Conservation (phyloP, 495 filamentous ascomycete genomes). For the Annulohypoxylon bovei region DNA sequence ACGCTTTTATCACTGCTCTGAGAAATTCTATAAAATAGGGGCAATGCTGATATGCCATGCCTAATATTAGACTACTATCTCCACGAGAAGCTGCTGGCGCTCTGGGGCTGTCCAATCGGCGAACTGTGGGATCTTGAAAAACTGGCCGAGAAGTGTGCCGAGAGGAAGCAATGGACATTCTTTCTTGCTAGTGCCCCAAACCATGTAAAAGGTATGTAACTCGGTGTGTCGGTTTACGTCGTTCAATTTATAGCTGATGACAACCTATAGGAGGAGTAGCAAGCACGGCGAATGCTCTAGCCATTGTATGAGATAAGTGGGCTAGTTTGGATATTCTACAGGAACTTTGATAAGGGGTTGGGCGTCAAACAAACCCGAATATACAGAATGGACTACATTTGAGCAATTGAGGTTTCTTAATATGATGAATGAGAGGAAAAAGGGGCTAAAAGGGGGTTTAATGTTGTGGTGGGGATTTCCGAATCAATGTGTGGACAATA, state of each 20-base stretch:
- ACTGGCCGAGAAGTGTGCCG: conserved; percentile 55
- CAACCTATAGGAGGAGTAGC: conserved; percentile 42
- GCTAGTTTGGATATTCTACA: not conserved
- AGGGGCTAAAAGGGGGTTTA: not conserved
- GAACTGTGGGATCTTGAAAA: conserved; percentile 65
- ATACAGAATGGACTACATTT: too few relatives aligned
- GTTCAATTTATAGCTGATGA: conserved; percentile 56
- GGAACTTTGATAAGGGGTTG: not conserved
- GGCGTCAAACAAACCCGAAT: not conserved
- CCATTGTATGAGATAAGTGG: conserved; percentile 50
- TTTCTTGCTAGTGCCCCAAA: conserved; percentile 68
- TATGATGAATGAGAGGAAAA: too few relatives aligned
- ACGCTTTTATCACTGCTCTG: conserved; percentile 64
- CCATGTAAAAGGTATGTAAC: conserved; percentile 55
- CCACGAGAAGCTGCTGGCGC: conserved; percentile 68
- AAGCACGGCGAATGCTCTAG: conserved; percentile 50
- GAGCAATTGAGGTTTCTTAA: too few relatives aligned
- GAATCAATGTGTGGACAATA: not conserved
- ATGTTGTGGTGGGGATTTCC: not conserved
- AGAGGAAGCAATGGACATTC: conserved; percentile 67
- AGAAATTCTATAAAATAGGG: conserved; percentile 54
- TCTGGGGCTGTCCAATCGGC: conserved; percentile 68
- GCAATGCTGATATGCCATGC: conserved; percentile 54
- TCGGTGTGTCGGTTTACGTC: conserved; percentile 36
- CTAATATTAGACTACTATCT: conserved; percentile 66